These are phyloP conservation scores for Ceriops decandra DNA, from an alignment of 345 rosid species.

Conservation along the genomic window DNA sequence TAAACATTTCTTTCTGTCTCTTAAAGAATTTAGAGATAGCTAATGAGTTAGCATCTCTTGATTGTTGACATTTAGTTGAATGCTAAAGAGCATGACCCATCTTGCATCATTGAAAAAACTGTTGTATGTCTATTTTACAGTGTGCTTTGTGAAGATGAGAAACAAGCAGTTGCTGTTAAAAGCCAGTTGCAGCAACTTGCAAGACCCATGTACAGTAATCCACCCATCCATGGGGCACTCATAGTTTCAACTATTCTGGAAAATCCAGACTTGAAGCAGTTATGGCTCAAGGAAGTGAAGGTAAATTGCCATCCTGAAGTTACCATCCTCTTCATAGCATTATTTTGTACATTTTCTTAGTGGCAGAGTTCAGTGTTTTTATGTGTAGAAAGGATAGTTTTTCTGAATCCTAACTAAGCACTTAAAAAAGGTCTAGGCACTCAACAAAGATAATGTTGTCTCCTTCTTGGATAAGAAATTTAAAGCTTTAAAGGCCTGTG, in stretches of 20 bases:
- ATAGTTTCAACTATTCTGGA: slow-evolving; percentile 77
- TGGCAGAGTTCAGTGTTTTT: not conserved
- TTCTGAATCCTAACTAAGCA: too few species aligned
- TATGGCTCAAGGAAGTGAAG: slow-evolving; percentile 94
- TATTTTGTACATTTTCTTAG: not conserved
- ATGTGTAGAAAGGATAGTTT: not conserved
- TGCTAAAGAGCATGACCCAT: not conserved
- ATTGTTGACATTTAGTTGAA: not conserved
- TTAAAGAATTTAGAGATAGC: too few species aligned
- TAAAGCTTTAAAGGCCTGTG: too few species aligned
- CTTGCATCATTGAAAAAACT: not conserved
- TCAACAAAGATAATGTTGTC: too few species aligned
- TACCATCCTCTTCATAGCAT: not conserved
- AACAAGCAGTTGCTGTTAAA: slow-evolving; percentile 77
- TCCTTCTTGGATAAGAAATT: too few species aligned
- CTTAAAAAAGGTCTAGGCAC: too few species aligned
- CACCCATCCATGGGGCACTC: slow-evolving; percentile 87
- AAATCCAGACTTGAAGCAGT: slow-evolving; percentile 65
- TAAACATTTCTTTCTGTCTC: not conserved
- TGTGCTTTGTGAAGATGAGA: slow-evolving; percentile 76
- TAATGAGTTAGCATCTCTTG: too few species aligned
- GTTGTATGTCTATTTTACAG: slow-evolving; percentile 36
- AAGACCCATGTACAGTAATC: slow-evolving; percentile 98
- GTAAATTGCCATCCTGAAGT: slow-evolving; percentile 30
- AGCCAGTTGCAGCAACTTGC: slow-evolving; percentile 98